A percentile compares a stretch with the other conserved stretches of the same genome.
phyloP scores from a whole-genome alignment of 1,284 basidiomycete genomes.

The Clitocybe nebularis region DNA sequence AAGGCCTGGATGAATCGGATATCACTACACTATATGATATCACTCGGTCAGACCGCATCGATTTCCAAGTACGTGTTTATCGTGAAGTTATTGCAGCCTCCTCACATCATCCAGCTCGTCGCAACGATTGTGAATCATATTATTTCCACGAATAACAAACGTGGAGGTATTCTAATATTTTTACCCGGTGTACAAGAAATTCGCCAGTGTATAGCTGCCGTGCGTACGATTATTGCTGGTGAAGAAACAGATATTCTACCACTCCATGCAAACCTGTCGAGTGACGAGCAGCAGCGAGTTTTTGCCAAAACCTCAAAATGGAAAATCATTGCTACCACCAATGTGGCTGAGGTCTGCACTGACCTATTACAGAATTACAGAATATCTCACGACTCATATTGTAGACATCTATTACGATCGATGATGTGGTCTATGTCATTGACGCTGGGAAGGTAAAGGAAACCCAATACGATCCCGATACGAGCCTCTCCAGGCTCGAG shows the following conservation, averaged over 20 bases:
- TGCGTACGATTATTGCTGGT: slow-evolving; percentile 40
- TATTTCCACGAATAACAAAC: slow-evolving; percentile 43
- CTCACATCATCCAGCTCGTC: slow-evolving; percentile 50
- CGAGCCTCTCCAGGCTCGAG: slow-evolving; percentile 70
- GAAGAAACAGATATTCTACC: slow-evolving; percentile 65
- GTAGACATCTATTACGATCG: slow-evolving; percentile 94
- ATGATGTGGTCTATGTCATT: slow-evolving; percentile 84
- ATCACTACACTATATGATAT: slow-evolving; percentile 61
- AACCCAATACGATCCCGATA: slow-evolving; percentile 77
- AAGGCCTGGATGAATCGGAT: slow-evolving; percentile 51
- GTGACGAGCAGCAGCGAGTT: slow-evolving; percentile 79
- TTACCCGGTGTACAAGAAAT: slow-evolving; percentile 89
- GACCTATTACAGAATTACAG: background rate
- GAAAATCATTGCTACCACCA: slow-evolving; percentile 89
- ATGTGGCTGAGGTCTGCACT: slow-evolving; percentile 72
- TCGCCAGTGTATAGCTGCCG: slow-evolving; percentile 71
- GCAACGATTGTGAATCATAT: slow-evolving; percentile 67
- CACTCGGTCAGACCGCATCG: slow-evolving; percentile 61
- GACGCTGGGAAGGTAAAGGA: slow-evolving; percentile 91
- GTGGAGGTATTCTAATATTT: slow-evolving; percentile 81
- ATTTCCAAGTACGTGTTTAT: slow-evolving; percentile 59
- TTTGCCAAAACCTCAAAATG: slow-evolving; percentile 67
- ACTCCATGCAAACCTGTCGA: slow-evolving; percentile 87
- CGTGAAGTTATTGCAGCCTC: background rate
- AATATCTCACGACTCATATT: slow-evolving; percentile 11